Conservation (phyloP, 202 grass and related monocot species). For the Alloteropsis angusta region DNA sequence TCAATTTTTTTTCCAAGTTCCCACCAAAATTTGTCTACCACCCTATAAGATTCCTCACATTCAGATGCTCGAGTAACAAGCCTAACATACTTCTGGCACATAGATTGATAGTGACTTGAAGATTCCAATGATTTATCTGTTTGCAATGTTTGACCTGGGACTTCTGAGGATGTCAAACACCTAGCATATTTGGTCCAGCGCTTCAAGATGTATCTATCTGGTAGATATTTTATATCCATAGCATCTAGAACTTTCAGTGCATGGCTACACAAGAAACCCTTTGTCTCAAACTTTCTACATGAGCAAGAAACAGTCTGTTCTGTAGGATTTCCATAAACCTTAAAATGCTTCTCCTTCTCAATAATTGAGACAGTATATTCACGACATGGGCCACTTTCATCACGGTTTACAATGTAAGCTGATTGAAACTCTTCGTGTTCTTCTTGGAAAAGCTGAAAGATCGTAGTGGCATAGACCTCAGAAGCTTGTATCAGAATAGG, state of each 20-base stretch:
- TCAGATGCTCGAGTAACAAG: slow-evolving; percentile 55
- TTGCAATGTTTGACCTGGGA: slow-evolving; percentile 30
- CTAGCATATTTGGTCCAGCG: slow-evolving; percentile 61
- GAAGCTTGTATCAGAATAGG: slow-evolving; percentile 50
- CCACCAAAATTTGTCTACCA: slow-evolving; percentile 44
- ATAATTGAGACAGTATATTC: slow-evolving; percentile 56
- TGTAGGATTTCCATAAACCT: slow-evolving; percentile 45
- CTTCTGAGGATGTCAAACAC: slow-evolving; percentile 15
- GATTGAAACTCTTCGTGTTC: slow-evolving; percentile 70
- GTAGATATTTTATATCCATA: slow-evolving; percentile 53
- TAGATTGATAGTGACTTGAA: slow-evolving; percentile 43
- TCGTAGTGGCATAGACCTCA: slow-evolving; percentile 52
- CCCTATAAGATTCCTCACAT: slow-evolving; percentile 42
- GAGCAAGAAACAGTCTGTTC: slow-evolving; percentile 52
- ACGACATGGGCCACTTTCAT: slow-evolving; percentile 31
- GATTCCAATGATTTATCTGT: slow-evolving; percentile 31
- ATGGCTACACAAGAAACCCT: slow-evolving; percentile 56
- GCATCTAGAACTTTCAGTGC: slow-evolving; percentile 56
- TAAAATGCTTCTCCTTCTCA: slow-evolving; percentile 45
- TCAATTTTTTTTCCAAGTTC: slow-evolving; percentile 51
- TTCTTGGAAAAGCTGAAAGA: slow-evolving; percentile 53
- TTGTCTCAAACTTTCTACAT: slow-evolving; percentile 54
- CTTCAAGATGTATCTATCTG: slow-evolving; percentile 45
- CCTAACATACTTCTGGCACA: slow-evolving; percentile 54
- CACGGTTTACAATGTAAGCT: slow-evolving; percentile 55